phyloP scores from a whole-genome alignment of 352 stramenopile species.

The Elongisporangium anandrum region DNA sequence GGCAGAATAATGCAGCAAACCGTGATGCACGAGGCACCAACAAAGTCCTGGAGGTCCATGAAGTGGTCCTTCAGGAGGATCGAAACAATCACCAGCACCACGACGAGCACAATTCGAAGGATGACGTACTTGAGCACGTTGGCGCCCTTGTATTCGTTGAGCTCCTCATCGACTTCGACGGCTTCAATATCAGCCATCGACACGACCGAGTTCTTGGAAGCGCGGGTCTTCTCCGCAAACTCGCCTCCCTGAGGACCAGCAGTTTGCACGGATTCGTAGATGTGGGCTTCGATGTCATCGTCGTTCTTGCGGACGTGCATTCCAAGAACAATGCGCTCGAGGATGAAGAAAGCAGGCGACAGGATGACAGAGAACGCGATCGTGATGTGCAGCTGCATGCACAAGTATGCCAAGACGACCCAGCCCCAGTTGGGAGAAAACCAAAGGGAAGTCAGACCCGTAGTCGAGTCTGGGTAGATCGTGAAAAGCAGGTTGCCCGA shows the following conservation, averaged over 20 bases:
- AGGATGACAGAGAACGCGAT: slow-evolving; percentile 22
- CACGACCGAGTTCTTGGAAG: slow-evolving; percentile 39
- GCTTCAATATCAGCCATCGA: slow-evolving; percentile 34
- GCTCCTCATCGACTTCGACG: slow-evolving; percentile 27
- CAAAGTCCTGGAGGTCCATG: slow-evolving; percentile 39
- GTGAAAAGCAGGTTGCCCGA: slow-evolving; percentile 50
- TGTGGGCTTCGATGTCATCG: slow-evolving; percentile 13
- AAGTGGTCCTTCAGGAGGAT: slow-evolving; percentile 22
- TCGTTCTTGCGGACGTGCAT: slow-evolving; percentile 22
- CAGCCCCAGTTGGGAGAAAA: slow-evolving; percentile 19
- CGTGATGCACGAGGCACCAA: slow-evolving; percentile 27
- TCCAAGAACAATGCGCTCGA: slow-evolving; percentile 27
- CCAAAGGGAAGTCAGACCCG: slow-evolving; percentile 15
- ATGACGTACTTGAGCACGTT: slow-evolving; percentile 36
- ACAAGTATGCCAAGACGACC: slow-evolving; percentile 19
- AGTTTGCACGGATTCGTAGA: slow-evolving; percentile 6
- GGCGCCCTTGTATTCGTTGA: slow-evolving; percentile 28
- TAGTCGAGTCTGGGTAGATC: slow-evolving; percentile 15
- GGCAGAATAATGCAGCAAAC: slow-evolving; percentile 37
- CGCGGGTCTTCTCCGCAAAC: slow-evolving; percentile 16
- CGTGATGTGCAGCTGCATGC: slow-evolving; percentile 19
- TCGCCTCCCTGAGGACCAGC: slow-evolving; percentile 13
- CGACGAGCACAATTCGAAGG: slow-evolving; percentile 35
- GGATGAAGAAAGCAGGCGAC: slow-evolving; percentile 28
- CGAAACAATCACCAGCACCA: slow-evolving; percentile 17